Evolutionary conservation across 495 filamentous ascomycete species (phyloP).

Genomic region (Bryoglossum gracile): DNA sequence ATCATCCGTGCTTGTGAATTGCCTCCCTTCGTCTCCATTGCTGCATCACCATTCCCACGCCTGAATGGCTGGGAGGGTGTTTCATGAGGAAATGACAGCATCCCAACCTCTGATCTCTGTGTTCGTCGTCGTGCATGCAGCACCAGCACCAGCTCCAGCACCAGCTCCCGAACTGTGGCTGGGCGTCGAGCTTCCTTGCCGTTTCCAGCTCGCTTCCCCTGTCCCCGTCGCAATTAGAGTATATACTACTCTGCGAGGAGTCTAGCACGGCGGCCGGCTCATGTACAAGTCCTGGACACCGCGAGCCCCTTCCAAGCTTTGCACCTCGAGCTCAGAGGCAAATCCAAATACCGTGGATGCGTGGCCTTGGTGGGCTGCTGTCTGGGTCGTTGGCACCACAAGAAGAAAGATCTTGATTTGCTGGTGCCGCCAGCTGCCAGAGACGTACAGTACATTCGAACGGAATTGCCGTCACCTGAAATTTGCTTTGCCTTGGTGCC

Average conservation of each 20-base stretch:
- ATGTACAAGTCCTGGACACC: neutral
- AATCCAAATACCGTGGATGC: neutral
- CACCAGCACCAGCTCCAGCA: neutral
- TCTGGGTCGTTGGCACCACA: neutral
- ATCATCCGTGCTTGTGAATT: no score
- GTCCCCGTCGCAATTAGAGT: neutral
- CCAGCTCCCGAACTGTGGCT: slow-evolving; percentile 13
- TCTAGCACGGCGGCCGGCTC: neutral
- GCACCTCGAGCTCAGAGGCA: neutral
- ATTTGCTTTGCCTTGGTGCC: neutral
- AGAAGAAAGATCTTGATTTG: neutral
- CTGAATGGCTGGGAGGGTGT: neutral
- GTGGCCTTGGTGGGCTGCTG: neutral
- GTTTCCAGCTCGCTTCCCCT: neutral
- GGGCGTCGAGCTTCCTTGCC: slow-evolving; percentile 1
- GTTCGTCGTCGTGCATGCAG: neutral
- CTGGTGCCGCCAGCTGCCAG: no score
- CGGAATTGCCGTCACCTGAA: neutral
- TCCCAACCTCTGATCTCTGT: neutral
- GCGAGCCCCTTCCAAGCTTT: neutral
- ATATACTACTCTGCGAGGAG: neutral
- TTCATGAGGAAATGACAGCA: neutral
- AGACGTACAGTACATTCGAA: no score
- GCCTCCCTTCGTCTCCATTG: no score
- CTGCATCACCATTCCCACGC: neutral